Evolutionary conservation across 306 rosid genomes (phyloP).

Genomic region (Quillaja saponaria): DNA sequence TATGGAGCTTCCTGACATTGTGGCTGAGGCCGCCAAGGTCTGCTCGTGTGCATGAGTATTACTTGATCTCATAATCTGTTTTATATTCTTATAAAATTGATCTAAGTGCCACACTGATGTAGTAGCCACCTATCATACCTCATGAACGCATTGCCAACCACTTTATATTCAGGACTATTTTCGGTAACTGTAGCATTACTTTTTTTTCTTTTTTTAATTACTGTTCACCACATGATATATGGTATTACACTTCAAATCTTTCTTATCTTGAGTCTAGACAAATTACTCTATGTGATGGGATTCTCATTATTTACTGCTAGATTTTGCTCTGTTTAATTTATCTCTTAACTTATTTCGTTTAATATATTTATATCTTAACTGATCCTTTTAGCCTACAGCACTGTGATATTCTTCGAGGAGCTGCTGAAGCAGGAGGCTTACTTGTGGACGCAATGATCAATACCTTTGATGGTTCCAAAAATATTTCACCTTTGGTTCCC

Average conservation of each 20-base stretch:
- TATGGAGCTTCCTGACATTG: slow-evolving; percentile 93
- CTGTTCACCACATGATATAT: neutral
- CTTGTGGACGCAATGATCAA: slow-evolving; percentile 93
- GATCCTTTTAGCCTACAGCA: slow-evolving; percentile 61
- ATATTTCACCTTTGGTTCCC: slow-evolving; percentile 56
- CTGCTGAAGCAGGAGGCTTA: slow-evolving; percentile 95
- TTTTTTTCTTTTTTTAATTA: neutral
- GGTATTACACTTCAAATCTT: neutral
- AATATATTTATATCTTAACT: slow-evolving; percentile 20
- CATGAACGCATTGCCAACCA: slow-evolving; percentile 9
- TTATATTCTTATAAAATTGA: slow-evolving; percentile 11
- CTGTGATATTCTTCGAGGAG: slow-evolving; percentile 90
- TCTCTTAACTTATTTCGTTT: slow-evolving; percentile 13
- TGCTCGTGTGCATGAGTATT: slow-evolving; percentile 25
- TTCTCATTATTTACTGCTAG: neutral
- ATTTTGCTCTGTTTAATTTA: too few species aligned
- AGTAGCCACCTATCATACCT: neutral
- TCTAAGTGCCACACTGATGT: slow-evolving; percentile 10
- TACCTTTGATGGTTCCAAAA: slow-evolving; percentile 52
- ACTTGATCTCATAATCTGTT: slow-evolving; percentile 1
- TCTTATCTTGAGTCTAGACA: slow-evolving; percentile 6
- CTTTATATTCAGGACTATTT: neutral
- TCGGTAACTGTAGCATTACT: neutral
- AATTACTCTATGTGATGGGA: slow-evolving; percentile 2
- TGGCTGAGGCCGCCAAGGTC: slow-evolving; percentile 99